phyloP scores from a whole-genome alignment of 148 eudicot species.

The Vaccinium corymbosum region DNA sequence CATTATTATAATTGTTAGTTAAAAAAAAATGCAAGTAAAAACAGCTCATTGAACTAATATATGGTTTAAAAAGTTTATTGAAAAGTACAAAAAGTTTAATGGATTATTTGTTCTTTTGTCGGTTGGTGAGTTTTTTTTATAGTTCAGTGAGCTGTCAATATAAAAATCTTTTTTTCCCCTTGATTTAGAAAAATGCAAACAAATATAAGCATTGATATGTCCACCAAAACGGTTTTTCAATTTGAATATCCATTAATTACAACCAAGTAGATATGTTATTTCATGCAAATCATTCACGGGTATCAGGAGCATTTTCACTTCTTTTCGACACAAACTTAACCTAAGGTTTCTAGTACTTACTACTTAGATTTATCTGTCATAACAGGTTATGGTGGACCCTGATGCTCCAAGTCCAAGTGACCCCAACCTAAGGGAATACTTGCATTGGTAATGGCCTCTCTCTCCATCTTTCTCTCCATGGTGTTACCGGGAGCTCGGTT shows the following conservation, averaged over 20 bases:
- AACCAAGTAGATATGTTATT: neutral
- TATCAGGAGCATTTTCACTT: neutral
- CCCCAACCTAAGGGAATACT: slow-evolving; percentile 66
- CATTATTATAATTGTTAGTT: no score
- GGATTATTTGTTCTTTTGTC: no score
- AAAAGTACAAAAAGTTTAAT: no score
- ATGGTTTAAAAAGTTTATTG: no score
- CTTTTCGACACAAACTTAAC: neutral
- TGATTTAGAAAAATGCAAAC: no score
- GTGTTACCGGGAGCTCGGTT: neutral
- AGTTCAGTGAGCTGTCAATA: no score
- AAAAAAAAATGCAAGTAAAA: no score
- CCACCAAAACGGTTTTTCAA: no score
- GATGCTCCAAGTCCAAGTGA: slow-evolving; percentile 96
- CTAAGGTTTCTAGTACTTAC: neutral
- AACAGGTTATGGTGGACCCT: slow-evolving; percentile 86
- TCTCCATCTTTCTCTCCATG: neutral
- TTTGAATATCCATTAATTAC: neutral
- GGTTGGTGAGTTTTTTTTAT: no score
- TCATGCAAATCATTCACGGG: neutral
- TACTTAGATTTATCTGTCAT: neutral
- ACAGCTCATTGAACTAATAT: no score
- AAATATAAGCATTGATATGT: no score
- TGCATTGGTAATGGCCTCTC: slow-evolving; percentile 63
- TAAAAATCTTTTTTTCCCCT: no score